A percentile compares a stretch with the other conserved stretches of the same genome.
phyloP scores from a whole-genome alignment of 2,329 filamentous ascomycete species.

The Monosporascus sp. region DNA sequence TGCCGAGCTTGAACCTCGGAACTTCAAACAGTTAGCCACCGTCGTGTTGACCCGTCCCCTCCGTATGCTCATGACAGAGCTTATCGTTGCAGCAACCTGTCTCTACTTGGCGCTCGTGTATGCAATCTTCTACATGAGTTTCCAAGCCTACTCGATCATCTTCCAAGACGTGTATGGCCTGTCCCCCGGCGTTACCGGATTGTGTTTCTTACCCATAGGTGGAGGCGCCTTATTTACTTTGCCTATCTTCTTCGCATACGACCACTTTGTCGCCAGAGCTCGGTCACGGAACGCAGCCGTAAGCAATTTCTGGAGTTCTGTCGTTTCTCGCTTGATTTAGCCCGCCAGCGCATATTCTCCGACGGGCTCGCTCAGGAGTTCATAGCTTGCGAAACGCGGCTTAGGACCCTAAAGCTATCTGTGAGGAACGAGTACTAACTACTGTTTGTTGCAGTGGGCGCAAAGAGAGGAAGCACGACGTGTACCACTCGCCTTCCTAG shows the following conservation, averaged over 20 bases:
- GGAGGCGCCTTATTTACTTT: slow-evolving; percentile 56
- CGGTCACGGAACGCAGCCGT: slow-evolving; percentile 36
- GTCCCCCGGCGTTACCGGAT: slow-evolving; percentile 57
- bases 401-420: no score
- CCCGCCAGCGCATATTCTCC: no score
- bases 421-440: no score
- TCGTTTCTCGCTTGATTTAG: slow-evolving; percentile 28
- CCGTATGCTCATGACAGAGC: slow-evolving; percentile 67
- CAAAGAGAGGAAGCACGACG: neutral
- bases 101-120: slow-evolving; percentile 68
- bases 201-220: slow-evolving; percentile 65
- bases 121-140: slow-evolving; percentile 64
- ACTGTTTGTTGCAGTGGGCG: neutral
- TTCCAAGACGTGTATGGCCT: slow-evolving; percentile 61
- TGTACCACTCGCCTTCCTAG: slow-evolving; percentile 65
- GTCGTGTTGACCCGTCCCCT: slow-evolving; percentile 68
- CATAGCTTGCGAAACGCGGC: no score
- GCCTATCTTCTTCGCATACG: slow-evolving; percentile 60
- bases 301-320: slow-evolving; percentile 43
- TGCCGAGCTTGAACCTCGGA: slow-evolving; percentile 56
- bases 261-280: slow-evolving; percentile 51
- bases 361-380: no score
- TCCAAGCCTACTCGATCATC: slow-evolving; percentile 69
- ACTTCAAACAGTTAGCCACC: slow-evolving; percentile 54
- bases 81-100: slow-evolving; percentile 66